Evolutionary conservation across 495 filamentous ascomycete genomes (phyloP).

Genomic region (Penicillium pulvis): DNA sequence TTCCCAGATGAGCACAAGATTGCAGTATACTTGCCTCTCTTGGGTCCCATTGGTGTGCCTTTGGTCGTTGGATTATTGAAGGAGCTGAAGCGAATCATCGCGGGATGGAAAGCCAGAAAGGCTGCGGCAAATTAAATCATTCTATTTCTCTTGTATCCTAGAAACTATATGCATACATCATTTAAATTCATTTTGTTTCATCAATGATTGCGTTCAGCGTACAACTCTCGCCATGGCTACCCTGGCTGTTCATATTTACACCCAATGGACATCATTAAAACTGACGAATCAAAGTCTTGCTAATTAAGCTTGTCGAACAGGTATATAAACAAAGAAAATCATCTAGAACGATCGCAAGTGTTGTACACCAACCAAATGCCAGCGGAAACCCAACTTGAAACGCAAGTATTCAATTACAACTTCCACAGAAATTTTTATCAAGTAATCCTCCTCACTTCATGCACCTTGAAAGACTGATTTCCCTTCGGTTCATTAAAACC

Average conservation of each 20-base stretch:
- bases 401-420: background rate
- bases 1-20: constrained; percentile 98
- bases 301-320: background rate
- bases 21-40: constrained; percentile 90
- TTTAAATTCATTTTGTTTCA: background rate
- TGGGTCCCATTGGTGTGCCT: constrained; percentile 92
- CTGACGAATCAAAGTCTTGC: background rate
- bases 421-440: background rate
- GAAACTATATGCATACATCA: background rate
- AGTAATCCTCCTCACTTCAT: constrained; percentile 4
- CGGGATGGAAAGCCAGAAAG: constrained; percentile 35
- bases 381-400: background rate
- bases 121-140: background rate
- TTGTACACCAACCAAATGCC: constrained; percentile 6
- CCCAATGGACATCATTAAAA: background rate
- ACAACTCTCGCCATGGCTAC: no score
- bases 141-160: background rate
- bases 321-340: constrained; percentile 5
- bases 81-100: constrained; percentile 62
- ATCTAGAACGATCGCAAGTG: background rate
- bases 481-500: constrained; percentile 36
- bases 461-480: constrained; percentile 36
- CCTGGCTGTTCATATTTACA: no score
- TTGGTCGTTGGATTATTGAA: constrained; percentile 80
- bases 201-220: background rate